These are phyloP conservation scores for Planoprotostelium fungivorum DNA, from an alignment of 78 protist species.

Conservation along the genomic window DNA sequence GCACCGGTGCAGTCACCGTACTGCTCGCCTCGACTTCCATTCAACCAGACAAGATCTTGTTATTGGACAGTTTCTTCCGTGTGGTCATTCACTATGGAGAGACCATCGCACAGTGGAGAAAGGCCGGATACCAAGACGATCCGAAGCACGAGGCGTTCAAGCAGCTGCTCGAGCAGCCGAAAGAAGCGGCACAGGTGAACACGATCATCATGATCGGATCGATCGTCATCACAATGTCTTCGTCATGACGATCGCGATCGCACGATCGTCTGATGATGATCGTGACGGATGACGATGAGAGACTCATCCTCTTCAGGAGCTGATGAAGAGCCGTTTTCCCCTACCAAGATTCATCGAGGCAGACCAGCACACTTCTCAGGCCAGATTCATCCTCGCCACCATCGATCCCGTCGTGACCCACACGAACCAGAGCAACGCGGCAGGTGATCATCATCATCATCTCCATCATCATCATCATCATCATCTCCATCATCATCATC, in stretches of 20 bases:
- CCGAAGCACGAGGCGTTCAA: conserved; percentile 74
- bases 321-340: conserved; percentile 68
- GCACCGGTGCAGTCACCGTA: conserved; percentile 78
- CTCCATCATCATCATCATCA: neutral
- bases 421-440: neutral
- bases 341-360: conserved; percentile 79
- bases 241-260: neutral
- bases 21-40: conserved; percentile 40
- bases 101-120: conserved; percentile 87
- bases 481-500: neutral
- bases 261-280: neutral
- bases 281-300: neutral
- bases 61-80: conserved; percentile 96
- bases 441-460: neutral
- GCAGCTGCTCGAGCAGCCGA: conserved; percentile 74
- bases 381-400: conserved; percentile 82
- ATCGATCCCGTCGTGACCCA: conserved; percentile 89
- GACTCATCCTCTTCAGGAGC: conserved; percentile 5
- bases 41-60: conserved; percentile 76
- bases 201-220: neutral
- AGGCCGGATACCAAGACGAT: conserved; percentile 71
- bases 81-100: conserved; percentile 94
- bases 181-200: conserved; percentile 60
- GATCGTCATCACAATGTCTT: neutral
- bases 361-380: conserved; percentile 83